Base-by-base conservation (phyloP, 371 early-diverging fungal species). In the Vairimorpha necatrix region DNA sequence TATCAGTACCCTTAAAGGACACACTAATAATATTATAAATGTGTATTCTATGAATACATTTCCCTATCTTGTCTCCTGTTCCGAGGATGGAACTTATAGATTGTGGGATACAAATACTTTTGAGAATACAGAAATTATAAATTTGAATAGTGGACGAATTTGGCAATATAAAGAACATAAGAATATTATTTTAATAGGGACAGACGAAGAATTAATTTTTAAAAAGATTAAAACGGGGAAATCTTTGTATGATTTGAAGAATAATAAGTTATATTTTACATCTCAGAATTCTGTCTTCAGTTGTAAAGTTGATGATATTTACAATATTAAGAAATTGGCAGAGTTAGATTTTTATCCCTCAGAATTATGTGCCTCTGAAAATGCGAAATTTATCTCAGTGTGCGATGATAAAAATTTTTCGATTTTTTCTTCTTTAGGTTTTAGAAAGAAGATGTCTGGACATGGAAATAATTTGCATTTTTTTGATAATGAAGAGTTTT, bases 201-300 rank as follows among this genome's bases (percentile, higher is more conserved):
- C 79, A 48, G 84, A 84, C 47, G 80, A 82, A 28, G 84, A 78
- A 36, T 61, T 84, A 20, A 24, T 77, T 36, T 74, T 82, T 56
- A 63, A 74, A 1, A 54, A 72, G 34, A 65, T 72, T 14, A 32
- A 39, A 36, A 61, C 22, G 22, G 72, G 60, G 16, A n/a, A 20
- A 16, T 16, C 56, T 30, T 54, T 76, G 22, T 30, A 42, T 36
- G 16, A n/a, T 33, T 46, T 73, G 68, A 62, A 38, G 22, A 68
- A 36, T 16, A 65, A 61, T n/a, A 80, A 69, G 30, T 48, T 80
- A 50, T 75, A 72, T 46, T 78, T 53, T 46, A 47, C 34, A 26
- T 30, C 22, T 30, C 48, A 56, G 20, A 67, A 56, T 24, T 26
- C 24, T 0, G 20, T 79, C 0, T 67, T 36, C 33, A 58, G 66